Conservation (phyloP, 2,329 filamentous ascomycete species). For the Ophiostoma australiae region DNA sequence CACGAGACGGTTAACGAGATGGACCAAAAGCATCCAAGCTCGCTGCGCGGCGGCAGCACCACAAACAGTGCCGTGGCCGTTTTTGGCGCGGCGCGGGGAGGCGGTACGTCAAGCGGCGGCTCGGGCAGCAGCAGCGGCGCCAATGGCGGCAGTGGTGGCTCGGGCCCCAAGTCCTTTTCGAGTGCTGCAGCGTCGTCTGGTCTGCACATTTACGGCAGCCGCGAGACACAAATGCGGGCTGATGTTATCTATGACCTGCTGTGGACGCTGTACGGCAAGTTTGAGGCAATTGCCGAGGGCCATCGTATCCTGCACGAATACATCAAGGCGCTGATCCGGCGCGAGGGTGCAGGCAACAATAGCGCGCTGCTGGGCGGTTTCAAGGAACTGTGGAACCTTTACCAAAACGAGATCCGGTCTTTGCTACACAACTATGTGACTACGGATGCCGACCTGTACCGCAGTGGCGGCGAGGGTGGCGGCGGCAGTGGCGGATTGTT, state of each 20-base stretch:
- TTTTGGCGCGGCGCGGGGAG: background rate
- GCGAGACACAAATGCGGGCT: conserved; percentile 70
- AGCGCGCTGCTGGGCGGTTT: conserved; percentile 75
- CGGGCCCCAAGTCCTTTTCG: conserved; percentile 33
- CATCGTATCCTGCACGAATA: conserved; percentile 93
- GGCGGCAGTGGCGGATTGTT: background rate
- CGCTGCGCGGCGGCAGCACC: conserved; percentile 52
- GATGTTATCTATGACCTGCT: conserved; percentile 88
- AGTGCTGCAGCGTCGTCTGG: conserved; percentile 34
- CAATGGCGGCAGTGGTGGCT: conserved; percentile 34
- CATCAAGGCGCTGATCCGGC: conserved; percentile 75
- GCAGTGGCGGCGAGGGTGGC: conserved; percentile 32
- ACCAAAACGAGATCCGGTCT: conserved; percentile 95
- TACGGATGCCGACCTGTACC: conserved; percentile 74
- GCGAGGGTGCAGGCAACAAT: conserved; percentile 66
- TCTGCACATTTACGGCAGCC: conserved; percentile 58
- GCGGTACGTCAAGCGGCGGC: background rate
- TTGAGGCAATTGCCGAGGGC: conserved; percentile 93
- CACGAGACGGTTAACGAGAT: conserved; percentile 94
- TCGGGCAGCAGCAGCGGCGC: conserved; percentile 2
- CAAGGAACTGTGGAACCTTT: conserved; percentile 94
- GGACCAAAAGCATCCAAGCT: conserved; percentile 85
- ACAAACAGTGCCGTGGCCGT: conserved; percentile 4
- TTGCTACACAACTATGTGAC: conserved; percentile 94
- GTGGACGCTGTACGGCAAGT: conserved; percentile 90